phyloP scores from a whole-genome alignment of 352 stramenopile genomes.

The Pythium periplocum region DNA sequence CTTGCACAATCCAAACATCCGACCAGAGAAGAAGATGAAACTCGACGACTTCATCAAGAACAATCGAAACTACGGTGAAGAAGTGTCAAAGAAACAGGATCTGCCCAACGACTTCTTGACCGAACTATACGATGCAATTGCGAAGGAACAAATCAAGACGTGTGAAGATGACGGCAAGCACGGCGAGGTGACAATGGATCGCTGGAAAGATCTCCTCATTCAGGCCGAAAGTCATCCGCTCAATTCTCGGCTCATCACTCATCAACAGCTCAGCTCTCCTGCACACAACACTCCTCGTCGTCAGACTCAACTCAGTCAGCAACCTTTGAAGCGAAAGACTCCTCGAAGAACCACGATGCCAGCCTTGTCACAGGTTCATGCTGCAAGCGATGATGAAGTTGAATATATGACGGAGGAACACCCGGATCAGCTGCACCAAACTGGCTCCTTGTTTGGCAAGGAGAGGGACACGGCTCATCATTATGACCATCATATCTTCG shows the following conservation, averaged over 20 bases:
- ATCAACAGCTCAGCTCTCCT: too few relatives aligned
- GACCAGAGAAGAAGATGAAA: constrained; percentile 83
- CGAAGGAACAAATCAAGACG: constrained; percentile 74
- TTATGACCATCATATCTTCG: constrained; percentile 72
- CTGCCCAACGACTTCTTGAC: constrained; percentile 70
- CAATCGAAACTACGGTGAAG: constrained; percentile 86
- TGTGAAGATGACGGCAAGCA: constrained; percentile 76
- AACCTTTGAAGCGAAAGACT: neutral
- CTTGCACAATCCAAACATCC: constrained; percentile 84
- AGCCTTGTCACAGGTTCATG: too few relatives aligned
- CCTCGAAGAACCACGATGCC: neutral
- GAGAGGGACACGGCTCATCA: constrained; percentile 21
- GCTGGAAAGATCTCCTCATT: constrained; percentile 75
- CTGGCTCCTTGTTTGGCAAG: neutral
- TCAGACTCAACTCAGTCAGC: constrained; percentile 21
- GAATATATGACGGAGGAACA: too few relatives aligned
- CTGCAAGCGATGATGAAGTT: too few relatives aligned
- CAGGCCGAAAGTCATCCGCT: constrained; percentile 60
- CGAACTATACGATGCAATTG: constrained; percentile 69
- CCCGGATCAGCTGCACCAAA: neutral
- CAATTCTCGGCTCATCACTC: constrained; percentile 56
- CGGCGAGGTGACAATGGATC: constrained; percentile 69
- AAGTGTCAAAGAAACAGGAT: constrained; percentile 70
- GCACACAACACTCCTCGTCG: constrained; percentile 22
- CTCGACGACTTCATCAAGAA: constrained; percentile 85